phyloP scores from a whole-genome alignment of 2,329 filamentous ascomycete species.

The Colletotrichum endophyticum region DNA sequence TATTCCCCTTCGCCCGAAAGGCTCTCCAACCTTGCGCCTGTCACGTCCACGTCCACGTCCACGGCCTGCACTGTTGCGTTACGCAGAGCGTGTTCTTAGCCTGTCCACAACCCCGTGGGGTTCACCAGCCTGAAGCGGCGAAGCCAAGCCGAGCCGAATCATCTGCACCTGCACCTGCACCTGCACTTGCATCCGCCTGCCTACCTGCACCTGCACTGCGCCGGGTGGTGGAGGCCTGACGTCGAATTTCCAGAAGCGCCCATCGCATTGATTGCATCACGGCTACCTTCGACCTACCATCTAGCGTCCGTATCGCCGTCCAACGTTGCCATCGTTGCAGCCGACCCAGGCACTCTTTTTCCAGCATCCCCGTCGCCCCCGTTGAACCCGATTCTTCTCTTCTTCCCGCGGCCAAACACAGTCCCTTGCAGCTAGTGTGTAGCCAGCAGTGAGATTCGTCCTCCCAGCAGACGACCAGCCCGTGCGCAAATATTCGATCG shows the following conservation, averaged over 20 bases:
- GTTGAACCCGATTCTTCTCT: neutral
- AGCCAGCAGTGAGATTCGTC: neutral
- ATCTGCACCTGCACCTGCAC: neutral
- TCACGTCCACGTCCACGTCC: neutral
- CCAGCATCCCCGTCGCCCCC: neutral
- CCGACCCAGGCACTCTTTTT: neutral
- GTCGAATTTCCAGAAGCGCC: slow-evolving; percentile 11
- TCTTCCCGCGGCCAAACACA: neutral
- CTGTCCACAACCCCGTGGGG: slow-evolving; percentile 13
- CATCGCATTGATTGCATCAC: slow-evolving; percentile 16
- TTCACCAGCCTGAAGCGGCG: slow-evolving; percentile 3
- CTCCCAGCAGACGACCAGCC: neutral
- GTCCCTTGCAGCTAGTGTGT: neutral
- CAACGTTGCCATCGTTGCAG: neutral
- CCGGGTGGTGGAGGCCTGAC: neutral
- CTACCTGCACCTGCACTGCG: neutral
- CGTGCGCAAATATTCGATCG: neutral
- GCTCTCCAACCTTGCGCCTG: neutral
- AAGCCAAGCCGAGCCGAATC: neutral
- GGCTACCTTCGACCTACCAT: neutral
- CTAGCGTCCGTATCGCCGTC: neutral
- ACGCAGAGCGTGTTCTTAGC: neutral
- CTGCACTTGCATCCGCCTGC: neutral
- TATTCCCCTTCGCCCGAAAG: slow-evolving; percentile 27
- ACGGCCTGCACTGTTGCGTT: neutral